phyloP scores from a whole-genome alignment of 2,329 filamentous ascomycete species.

The Xylariaceae sp. region DNA sequence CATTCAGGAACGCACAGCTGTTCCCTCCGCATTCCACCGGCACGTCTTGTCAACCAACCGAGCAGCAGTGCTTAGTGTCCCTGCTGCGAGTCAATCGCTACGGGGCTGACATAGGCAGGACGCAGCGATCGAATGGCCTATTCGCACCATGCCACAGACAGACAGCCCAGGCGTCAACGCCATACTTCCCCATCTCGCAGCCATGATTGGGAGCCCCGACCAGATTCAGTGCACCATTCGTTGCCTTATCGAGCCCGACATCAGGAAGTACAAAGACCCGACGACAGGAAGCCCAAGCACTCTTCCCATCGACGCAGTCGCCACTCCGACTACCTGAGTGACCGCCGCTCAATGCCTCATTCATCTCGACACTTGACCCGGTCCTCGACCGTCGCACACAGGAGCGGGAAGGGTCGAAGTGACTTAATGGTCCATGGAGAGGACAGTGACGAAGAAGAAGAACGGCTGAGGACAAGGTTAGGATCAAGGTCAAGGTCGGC shows the following conservation, averaged over 20 bases:
- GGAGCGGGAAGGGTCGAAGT: constrained; percentile 17
- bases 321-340: constrained; percentile 21
- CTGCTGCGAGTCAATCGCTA: constrained; percentile 20
- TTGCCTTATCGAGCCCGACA: constrained; percentile 30
- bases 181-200: constrained; percentile 24
- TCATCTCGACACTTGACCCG: constrained; percentile 22
- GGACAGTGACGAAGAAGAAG: constrained; percentile 20
- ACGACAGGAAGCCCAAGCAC: constrained; percentile 20
- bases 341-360: constrained; percentile 25
- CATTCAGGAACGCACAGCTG: constrained; percentile 32
- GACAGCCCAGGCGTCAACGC: constrained; percentile 24
- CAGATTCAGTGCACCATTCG: constrained; percentile 26
- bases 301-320: constrained; percentile 23
- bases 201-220: constrained; percentile 27
- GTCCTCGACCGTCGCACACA: constrained; percentile 18
- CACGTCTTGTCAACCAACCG: constrained; percentile 23
- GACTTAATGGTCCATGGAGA: constrained; percentile 17
- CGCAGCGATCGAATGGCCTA: constrained; percentile 27
- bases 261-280: constrained; percentile 30
- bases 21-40: constrained; percentile 23
- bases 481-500: constrained; percentile 19
- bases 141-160: constrained; percentile 23
- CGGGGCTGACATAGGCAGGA: constrained; percentile 22
- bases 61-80: constrained; percentile 16
- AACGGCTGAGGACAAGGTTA: constrained; percentile 21